Evolutionary conservation across 2,329 filamentous ascomycete genomes (phyloP).

Genomic region (Microdochium bolleyi): DNA sequence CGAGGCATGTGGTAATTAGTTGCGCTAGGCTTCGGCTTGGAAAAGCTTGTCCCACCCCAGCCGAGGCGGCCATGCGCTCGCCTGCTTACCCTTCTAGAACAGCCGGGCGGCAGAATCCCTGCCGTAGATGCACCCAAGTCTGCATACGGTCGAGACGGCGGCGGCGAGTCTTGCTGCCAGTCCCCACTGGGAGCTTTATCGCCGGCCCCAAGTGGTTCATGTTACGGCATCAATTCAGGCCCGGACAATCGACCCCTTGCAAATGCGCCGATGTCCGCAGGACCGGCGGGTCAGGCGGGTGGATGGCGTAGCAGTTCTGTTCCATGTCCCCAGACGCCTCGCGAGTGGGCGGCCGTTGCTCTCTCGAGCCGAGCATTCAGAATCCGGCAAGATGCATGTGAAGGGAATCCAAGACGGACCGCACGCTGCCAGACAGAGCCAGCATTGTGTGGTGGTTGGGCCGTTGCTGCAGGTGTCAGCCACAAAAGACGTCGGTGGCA

Average conservation of each 20-base stretch:
- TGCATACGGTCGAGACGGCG: not conserved
- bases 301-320: too few relatives aligned
- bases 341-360: too few relatives aligned
- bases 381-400: too few relatives aligned
- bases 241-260: not conserved
- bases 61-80: not conserved
- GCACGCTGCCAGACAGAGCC: too few relatives aligned
- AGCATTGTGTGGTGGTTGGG: too few relatives aligned
- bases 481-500: not conserved
- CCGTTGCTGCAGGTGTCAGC: not conserved
- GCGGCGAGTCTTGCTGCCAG: not conserved
- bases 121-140: not conserved
- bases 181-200: not conserved
- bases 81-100: not conserved
- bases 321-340: too few relatives aligned
- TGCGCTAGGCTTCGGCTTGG: not conserved
- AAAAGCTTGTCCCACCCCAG: not conserved
- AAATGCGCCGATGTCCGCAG: not conserved
- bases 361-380: too few relatives aligned
- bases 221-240: not conserved
- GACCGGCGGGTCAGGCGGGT: not conserved
- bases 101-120: not conserved
- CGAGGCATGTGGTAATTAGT: too few relatives aligned
- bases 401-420: too few relatives aligned
- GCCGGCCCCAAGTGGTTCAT: not conserved